A percentile compares a stretch with the other conserved stretches of the same genome.
Evolutionary conservation across 2,329 filamentous ascomycete genomes (phyloP).

Genomic region (Colletotrichum noveboracense): DNA sequence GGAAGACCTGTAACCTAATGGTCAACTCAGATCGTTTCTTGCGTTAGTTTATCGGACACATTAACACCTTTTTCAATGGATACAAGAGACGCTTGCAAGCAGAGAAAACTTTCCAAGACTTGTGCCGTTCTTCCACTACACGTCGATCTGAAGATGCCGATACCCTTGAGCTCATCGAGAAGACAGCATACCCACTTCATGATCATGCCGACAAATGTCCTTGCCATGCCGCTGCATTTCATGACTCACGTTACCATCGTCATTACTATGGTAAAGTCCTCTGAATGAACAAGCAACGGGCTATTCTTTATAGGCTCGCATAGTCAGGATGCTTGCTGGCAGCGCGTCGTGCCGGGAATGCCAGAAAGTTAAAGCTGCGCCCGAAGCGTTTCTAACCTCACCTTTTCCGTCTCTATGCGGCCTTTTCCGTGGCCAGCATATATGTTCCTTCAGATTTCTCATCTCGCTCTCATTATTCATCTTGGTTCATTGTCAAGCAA

Average conservation of each 20-base stretch:
- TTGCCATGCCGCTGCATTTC: not conserved
- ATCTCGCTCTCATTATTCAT: not conserved
- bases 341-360: not conserved
- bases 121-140: not conserved
- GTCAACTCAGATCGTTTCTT: not conserved
- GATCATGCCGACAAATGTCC: not conserved
- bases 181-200: not conserved
- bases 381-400: not conserved
- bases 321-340: not conserved
- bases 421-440: not conserved
- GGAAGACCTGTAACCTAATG: not conserved
- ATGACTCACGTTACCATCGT: not conserved
- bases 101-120: not conserved
- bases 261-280: not conserved
- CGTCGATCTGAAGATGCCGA: not conserved
- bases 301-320: not conserved
- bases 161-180: not conserved
- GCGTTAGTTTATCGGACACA: not conserved
- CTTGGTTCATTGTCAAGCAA: no score
- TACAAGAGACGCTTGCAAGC: fast-evolving
- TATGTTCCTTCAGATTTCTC: not conserved
- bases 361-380: not conserved
- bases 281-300: not conserved
- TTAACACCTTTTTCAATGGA: not conserved
- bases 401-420: not conserved